Percentiles rank a stretch among this genome's conserved stretches.
Evolutionary conservation across 257 asterid genomes (phyloP).

Genomic region (Ehretia macrophylla): DNA sequence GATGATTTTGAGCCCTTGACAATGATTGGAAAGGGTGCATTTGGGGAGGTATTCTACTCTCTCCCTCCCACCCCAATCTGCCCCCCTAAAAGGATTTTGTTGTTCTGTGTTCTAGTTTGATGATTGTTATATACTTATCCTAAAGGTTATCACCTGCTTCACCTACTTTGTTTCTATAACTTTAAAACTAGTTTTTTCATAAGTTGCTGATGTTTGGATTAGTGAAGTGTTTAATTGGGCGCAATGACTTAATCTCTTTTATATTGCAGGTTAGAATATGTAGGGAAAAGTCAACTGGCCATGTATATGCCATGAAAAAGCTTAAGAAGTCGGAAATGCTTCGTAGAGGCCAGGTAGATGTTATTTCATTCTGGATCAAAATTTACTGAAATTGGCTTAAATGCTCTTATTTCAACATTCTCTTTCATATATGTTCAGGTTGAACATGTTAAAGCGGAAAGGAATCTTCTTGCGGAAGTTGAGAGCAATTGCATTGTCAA

Average conservation of each 20-base stretch:
- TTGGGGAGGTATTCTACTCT: constrained; percentile 50
- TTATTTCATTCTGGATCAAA: constrained; percentile 2
- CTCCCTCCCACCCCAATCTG: too few relatives aligned
- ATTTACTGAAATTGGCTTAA: background rate
- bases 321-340: constrained; percentile 99
- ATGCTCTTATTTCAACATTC: constrained; percentile 8
- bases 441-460: constrained; percentile 91
- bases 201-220: too few relatives aligned
- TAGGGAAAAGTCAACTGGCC: constrained; percentile 79
- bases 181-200: too few relatives aligned
- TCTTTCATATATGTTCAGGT: constrained; percentile 43
- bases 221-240: too few relatives aligned
- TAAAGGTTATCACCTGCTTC: too few relatives aligned
- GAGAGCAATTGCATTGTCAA: constrained; percentile 94
- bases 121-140: too few relatives aligned
- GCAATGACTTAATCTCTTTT: too few relatives aligned
- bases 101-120: too few relatives aligned
- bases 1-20: constrained; percentile 96
- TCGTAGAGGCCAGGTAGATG: constrained; percentile 91
- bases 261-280: constrained; percentile 57
- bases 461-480: constrained; percentile 77
- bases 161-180: too few relatives aligned
- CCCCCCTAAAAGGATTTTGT: too few relatives aligned
- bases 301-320: constrained; percentile 97
- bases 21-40: constrained; percentile 96